These are phyloP conservation scores for Detonula confervacea DNA, from an alignment of 352 stramenopile species.

Conservation along the genomic window DNA sequence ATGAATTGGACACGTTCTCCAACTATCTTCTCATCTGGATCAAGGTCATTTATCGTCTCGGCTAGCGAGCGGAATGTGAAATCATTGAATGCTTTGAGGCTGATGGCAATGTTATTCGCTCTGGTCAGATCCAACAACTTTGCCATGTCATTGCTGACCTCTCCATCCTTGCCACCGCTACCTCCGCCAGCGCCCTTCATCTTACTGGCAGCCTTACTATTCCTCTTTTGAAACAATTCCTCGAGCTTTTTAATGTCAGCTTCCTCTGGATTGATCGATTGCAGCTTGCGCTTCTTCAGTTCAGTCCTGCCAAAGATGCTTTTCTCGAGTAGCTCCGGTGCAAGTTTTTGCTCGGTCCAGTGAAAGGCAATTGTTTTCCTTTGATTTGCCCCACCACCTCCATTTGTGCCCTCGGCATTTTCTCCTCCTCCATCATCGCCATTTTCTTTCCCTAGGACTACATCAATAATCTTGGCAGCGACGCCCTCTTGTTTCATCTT, in stretches of 20 bases:
- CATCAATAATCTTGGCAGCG: slow-evolving; percentile 62
- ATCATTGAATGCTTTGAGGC: slow-evolving; percentile 84
- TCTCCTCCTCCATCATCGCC: background rate
- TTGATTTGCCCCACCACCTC: too few relatives aligned
- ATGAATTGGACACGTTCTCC: slow-evolving; percentile 81
- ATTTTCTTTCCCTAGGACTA: slow-evolving; percentile 57
- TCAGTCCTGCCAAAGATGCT: slow-evolving; percentile 72
- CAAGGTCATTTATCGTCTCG: slow-evolving; percentile 78
- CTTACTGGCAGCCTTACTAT: slow-evolving; percentile 26
- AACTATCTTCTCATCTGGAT: slow-evolving; percentile 74
- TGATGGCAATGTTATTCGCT: slow-evolving; percentile 85
- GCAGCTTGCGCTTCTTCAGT: slow-evolving; percentile 60
- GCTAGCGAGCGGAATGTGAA: slow-evolving; percentile 74
- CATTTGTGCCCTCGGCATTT: too few relatives aligned
- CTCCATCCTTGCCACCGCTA: background rate
- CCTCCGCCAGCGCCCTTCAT: slow-evolving; percentile 17
- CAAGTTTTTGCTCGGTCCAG: slow-evolving; percentile 70
- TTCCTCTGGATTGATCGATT: slow-evolving; percentile 43
- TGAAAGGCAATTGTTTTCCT: slow-evolving; percentile 72
- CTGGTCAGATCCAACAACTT: slow-evolving; percentile 81
- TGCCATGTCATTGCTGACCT: slow-evolving; percentile 61
- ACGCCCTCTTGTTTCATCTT: slow-evolving; percentile 79
- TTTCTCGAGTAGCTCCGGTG: slow-evolving; percentile 69
- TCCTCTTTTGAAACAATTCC: slow-evolving; percentile 80
- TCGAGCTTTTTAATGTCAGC: slow-evolving; percentile 77